Percentiles rank a stretch among this genome's conserved stretches.
Evolutionary conservation across 139 green algal species (phyloP).

Genomic region (Ulvella scutata): DNA sequence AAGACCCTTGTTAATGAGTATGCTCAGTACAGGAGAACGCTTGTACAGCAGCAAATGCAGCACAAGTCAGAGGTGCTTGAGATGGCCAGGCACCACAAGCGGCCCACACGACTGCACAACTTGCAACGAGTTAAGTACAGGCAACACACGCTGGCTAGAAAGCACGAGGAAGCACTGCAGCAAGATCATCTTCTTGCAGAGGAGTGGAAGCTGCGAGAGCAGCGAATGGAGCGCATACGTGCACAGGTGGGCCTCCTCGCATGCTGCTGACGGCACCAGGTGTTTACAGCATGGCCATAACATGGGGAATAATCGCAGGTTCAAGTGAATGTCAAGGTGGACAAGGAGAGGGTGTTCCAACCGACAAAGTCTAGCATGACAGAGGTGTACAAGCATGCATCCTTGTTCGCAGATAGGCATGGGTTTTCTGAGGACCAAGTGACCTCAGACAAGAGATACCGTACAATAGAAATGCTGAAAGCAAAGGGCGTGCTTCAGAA

Average conservation of each 20-base stretch:
- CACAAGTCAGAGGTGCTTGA: too few relatives aligned
- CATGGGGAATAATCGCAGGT: not conserved
- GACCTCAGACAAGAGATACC: not conserved
- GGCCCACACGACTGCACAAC: not conserved
- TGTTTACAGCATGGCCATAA: not conserved
- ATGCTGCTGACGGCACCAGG: not conserved
- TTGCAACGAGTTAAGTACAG: not conserved
- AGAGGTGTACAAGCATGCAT: not conserved
- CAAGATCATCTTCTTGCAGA: not conserved
- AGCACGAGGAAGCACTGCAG: not conserved
- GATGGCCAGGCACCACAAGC: too few relatives aligned
- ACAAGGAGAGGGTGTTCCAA: not conserved
- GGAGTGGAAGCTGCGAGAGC: not conserved
- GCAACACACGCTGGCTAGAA: not conserved
- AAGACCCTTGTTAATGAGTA: too few relatives aligned
- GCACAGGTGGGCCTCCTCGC: not conserved
- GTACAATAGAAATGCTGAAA: not conserved
- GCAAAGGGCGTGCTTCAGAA: not conserved
- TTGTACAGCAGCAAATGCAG: not conserved
- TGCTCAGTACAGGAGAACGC: too few relatives aligned
- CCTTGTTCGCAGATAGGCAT: not conserved
- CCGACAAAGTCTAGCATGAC: not conserved
- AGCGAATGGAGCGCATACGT: not conserved
- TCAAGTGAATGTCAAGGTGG: not conserved
- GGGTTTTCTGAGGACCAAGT: not conserved